Base-by-base conservation (phyloP, 1,284 basidiomycete genomes). In the Cystobasidiaceae sp. region DNA sequence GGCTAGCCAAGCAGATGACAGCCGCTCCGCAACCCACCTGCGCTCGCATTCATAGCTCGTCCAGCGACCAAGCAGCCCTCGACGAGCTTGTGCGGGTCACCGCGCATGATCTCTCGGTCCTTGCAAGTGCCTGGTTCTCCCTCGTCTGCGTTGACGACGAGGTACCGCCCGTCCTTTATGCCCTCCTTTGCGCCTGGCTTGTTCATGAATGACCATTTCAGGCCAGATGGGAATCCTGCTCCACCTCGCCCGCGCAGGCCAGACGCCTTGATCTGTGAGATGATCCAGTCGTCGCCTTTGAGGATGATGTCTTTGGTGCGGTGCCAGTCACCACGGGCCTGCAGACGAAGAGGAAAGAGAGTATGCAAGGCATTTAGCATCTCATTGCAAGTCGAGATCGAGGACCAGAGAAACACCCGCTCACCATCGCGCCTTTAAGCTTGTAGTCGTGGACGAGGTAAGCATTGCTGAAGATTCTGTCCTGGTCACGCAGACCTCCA, bases 91-190 rank as follows among this genome's bases (percentile, higher is more conserved):
- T 97, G 94, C 1, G 94, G 94, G 79, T 97, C 94, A 33, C 93
- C 93, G 66, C 96, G 89, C 77, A 97, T 83, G 75, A 97, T 97
- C 79, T 98, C 94, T 51, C 94, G 88, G 79, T 97, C 94, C 80
- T 97, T 98, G 84, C 94, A 97, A 2, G 96, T 98, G 32, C 94
- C 94, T 0, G 94, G 96, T 79, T 98, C 94, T 68, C 94, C 94
- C 80, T 98, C 94, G 75, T 97, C 94, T 44, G 94, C 94, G 77
- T 98, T 97, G 75, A 98, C 90, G 68, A 97, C 94, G 17, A 97
- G 85, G 77, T 97, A 97, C 48, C 94, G 86, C 17, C 93, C 93
- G 65, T 92, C 83, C 67, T 84, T 84, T 51, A 64, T 61, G 23
- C 61, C 60, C 76, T 92, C 89, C 81, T 98, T 86, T 93, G 94